Base-by-base conservation (phyloP, 495 filamentous ascomycete genomes). In the Penicillium subrubescens region DNA sequence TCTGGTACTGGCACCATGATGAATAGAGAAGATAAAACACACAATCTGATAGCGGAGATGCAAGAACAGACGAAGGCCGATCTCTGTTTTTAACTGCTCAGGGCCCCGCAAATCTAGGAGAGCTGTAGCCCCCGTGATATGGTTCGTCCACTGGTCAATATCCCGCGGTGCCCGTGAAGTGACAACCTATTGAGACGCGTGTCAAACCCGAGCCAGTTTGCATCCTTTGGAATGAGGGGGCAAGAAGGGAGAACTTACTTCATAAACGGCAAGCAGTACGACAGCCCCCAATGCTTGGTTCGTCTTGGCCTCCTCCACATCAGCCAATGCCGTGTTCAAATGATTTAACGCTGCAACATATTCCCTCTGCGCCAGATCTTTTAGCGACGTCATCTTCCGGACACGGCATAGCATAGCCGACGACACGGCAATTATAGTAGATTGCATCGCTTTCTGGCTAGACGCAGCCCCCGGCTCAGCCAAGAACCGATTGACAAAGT, bases 281-380 rank as follows among this genome's bases (percentile, higher is more conserved):
- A 89, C 83, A 1, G 86, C 80, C 34, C 87, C 83, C 62, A 91
- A 81, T 5, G 88, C 88, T 54, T 79, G 79, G 70, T 91, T 88
- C 48, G 85, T 82, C 63, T 80, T 82, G 46, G 84, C 86, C 44
- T 88, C 82, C 11, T 71, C 73, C 5, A 82, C 79, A 59, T 85
- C 78, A 53, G 75, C 67, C 14, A 91, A 69, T 17, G 88, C 88
- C 23, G 77, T 70, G 57, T 85, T 88, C 4, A 83, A 74, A n/a
- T 81, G 67, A 35, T 75, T 72, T 21, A 86, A 65, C 0, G 83
- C 84, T 17, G 71, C 76, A 2, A 76, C 75, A 73, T 87, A 86
- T 65, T 83, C 81, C 57, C 67, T 74, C 50, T 73, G 76, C 17
- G 84, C 82, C 33, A 71, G 64, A 0, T 72, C 60, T 59, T 74